Evolutionary conservation across 1,139 yeast species (phyloP).

Genomic region (Candida sp.): DNA sequence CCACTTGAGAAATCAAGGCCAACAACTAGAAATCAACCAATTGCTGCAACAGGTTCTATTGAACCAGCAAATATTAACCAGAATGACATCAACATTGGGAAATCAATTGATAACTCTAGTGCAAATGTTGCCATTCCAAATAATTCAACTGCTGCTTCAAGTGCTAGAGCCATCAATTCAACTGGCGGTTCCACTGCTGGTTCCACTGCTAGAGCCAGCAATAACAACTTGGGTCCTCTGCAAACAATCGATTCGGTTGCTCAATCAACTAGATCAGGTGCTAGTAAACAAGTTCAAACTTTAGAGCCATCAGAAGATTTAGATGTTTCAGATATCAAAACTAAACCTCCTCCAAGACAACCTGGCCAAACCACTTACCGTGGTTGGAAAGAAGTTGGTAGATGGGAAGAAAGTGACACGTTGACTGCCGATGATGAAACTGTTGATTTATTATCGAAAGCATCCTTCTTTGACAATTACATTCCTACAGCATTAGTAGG

Average conservation of each 20-base stretch:
- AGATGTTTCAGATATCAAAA: conserved; percentile 29
- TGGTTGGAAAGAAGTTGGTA: conserved; percentile 95
- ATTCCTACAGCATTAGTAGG: conserved; percentile 77
- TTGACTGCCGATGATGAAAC: conserved; percentile 69
- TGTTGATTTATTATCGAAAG: conserved; percentile 58
- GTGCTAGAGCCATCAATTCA: neutral
- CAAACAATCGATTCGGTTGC: neutral
- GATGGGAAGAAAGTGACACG: conserved; percentile 70
- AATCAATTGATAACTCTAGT: neutral
- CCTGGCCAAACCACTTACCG: conserved; percentile 64
- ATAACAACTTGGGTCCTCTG: neutral
- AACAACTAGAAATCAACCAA: neutral
- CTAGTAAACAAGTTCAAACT: neutral
- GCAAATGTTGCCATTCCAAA: neutral
- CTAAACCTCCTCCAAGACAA: conserved; percentile 48
- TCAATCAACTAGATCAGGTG: neutral
- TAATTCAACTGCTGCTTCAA: conserved; percentile 4
- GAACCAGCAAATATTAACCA: neutral
- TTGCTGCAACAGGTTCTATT: neutral
- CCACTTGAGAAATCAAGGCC: neutral
- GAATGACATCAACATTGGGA: conserved; percentile 2
- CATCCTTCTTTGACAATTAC: conserved; percentile 68
- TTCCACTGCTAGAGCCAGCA: neutral
- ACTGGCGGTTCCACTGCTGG: neutral
- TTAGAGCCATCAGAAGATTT: conserved; percentile 29